A percentile compares a stretch with the other conserved stretches of the same genome.
phyloP scores from a whole-genome alignment of 345 rosid species.

The Bruguiera gymnorhiza region DNA sequence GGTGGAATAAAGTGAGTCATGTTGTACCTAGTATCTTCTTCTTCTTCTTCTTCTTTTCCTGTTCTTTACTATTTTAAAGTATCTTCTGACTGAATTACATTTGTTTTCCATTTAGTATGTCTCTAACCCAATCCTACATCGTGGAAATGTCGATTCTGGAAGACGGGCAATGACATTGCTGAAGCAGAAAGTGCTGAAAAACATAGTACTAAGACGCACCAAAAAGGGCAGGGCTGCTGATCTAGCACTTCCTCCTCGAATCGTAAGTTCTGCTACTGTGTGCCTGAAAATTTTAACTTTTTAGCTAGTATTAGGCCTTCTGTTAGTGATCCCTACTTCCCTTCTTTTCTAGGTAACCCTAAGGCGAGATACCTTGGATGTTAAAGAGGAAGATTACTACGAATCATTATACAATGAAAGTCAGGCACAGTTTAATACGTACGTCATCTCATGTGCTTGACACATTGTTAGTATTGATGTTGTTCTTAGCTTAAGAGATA shows the following conservation, averaged over 20 bases:
- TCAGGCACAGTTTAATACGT: conserved; percentile 91
- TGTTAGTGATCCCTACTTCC: conserved; percentile 3
- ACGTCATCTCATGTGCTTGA: conserved; percentile 22
- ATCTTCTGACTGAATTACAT: conserved; percentile 6
- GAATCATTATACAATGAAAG: conserved; percentile 80
- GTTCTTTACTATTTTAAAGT: not conserved
- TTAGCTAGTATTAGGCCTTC: conserved; percentile 9
- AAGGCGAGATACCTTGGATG: conserved; percentile 81
- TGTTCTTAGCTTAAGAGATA: not conserved
- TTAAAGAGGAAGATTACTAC: conserved; percentile 83
- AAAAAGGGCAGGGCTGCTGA: conserved; percentile 95
- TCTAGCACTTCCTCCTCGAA: conserved; percentile 97
- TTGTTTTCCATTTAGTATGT: conserved; percentile 47
- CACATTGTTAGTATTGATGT: conserved; percentile 9
- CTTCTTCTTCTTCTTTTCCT: not conserved
- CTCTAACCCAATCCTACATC: conserved; percentile 62
- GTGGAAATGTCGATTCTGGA: conserved; percentile 46
- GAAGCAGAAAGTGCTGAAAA: conserved; percentile 71
- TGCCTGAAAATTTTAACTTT: conserved; percentile 9
- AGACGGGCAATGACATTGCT: conserved; percentile 86
- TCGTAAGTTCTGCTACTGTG: conserved; percentile 42
- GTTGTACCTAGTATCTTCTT: not conserved
- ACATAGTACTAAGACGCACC: conserved; percentile 77
- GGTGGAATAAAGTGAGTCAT: conserved; percentile 94
- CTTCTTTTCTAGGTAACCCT: conserved; percentile 50